Conservation (phyloP, 2,329 filamentous ascomycete species). For the Neonectria ditissima region DNA sequence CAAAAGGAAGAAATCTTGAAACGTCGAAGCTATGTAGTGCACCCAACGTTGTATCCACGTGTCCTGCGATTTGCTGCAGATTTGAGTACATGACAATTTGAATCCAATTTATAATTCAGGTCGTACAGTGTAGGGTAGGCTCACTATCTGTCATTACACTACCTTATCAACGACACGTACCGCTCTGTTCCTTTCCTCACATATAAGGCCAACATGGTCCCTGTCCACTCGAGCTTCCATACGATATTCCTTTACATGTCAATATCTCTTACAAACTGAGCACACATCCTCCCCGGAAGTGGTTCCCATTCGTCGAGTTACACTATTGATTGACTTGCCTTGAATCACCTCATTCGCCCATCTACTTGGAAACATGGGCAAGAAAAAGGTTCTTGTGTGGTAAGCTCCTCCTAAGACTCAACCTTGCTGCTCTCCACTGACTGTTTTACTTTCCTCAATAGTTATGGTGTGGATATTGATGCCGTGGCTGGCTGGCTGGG, state of each 20-base stretch:
- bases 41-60: too few species aligned
- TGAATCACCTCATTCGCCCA: not conserved
- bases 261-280: not conserved
- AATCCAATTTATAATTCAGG: not conserved
- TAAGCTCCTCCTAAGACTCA: not conserved
- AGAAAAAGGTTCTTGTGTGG: conserved; percentile 52
- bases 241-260: not conserved
- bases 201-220: not conserved
- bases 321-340: too few species aligned
- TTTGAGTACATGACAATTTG: not conserved
- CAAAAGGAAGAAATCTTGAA: not conserved
- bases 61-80: too few species aligned
- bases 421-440: not conserved
- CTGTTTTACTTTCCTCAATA: conserved; percentile 26
- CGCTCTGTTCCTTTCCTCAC: not conserved
- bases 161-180: not conserved
- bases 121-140: not conserved
- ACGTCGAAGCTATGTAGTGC: too few species aligned
- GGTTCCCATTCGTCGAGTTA: not conserved
- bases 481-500: conserved; percentile 83
- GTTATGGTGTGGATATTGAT: conserved; percentile 80
- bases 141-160: not conserved
- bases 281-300: too few species aligned
- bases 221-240: not conserved
- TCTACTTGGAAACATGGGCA: conserved; percentile 44